Conservation (phyloP, 2,329 filamentous ascomycete genomes). For the Knufia petricola region DNA sequence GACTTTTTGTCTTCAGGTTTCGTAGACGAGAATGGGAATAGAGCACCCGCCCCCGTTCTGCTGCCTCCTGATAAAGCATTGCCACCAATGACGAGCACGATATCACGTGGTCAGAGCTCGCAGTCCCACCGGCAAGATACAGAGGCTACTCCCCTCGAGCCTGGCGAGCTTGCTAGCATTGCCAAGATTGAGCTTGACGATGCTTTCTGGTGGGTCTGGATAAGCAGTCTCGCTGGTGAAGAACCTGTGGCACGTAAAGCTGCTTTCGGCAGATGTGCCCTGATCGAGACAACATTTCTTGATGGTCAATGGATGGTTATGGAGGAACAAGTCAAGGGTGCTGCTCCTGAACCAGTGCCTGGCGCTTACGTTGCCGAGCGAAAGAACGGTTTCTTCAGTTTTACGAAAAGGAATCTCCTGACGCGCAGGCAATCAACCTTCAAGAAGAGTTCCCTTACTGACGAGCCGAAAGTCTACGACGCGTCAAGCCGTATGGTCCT, state of each 20-base stretch:
- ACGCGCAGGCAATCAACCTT: constrained; percentile 61
- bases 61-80: constrained; percentile 88
- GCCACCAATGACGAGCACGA: constrained; percentile 68
- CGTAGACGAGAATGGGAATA: constrained; percentile 61
- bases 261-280: constrained; percentile 84
- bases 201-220: constrained; percentile 99
- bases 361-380: constrained; percentile 91
- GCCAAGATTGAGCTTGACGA: constrained; percentile 78
- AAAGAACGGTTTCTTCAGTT: constrained; percentile 90
- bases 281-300: constrained; percentile 77
- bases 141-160: constrained; percentile 63
- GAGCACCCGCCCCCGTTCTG: constrained; percentile 56
- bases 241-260: constrained; percentile 79
- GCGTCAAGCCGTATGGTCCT: constrained; percentile 69
- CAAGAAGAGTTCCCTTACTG: constrained; percentile 45
- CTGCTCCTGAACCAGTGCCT: constrained; percentile 70
- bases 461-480: constrained; percentile 42
- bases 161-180: constrained; percentile 90
- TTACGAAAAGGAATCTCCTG: constrained; percentile 57
- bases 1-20: constrained; percentile 95
- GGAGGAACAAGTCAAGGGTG: constrained; percentile 92
- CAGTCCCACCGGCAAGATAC: constrained; percentile 69
- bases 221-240: constrained; percentile 85
- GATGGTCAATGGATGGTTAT: constrained; percentile 84
- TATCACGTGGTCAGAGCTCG: constrained; percentile 68